Conservation (phyloP, 2,329 filamentous ascomycete genomes). For the Nannizziopsis barbatae region DNA sequence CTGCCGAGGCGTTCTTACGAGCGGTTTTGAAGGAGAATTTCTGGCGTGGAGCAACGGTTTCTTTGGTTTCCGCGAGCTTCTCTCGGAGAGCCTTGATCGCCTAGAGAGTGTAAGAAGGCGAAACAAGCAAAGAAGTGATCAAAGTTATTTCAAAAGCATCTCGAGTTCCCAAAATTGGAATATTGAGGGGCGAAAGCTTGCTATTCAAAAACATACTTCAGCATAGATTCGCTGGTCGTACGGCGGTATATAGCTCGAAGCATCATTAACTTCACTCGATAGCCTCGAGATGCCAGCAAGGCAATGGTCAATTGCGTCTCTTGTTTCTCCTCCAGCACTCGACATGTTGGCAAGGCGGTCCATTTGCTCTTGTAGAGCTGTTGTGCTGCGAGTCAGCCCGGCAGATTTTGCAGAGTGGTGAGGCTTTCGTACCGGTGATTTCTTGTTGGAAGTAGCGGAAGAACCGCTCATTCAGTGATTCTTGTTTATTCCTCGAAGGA, state of each 20-base stretch:
- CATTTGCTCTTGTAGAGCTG: slow-evolving; percentile 69
- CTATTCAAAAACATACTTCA: slow-evolving; percentile 43
- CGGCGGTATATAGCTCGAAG: slow-evolving; percentile 66
- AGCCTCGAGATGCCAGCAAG: slow-evolving; percentile 68
- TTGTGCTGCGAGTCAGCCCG: neutral
- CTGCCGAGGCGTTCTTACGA: slow-evolving; percentile 44
- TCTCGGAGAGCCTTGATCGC: slow-evolving; percentile 71
- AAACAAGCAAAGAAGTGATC: neutral
- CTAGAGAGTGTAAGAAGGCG: slow-evolving; percentile 31
- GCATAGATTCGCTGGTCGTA: slow-evolving; percentile 84
- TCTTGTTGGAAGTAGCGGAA: slow-evolving; percentile 73
- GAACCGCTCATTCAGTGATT: slow-evolving; percentile 61
- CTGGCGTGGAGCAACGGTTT: slow-evolving; percentile 58
- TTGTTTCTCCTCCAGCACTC: slow-evolving; percentile 58
- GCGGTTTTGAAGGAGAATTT: slow-evolving; percentile 70
- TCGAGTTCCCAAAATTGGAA: neutral
- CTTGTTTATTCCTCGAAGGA: slow-evolving; percentile 25
- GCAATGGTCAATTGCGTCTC: slow-evolving; percentile 69
- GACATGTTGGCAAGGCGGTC: slow-evolving; percentile 53
- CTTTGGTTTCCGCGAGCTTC: slow-evolving; percentile 59
- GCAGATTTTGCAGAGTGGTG: neutral
- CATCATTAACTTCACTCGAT: slow-evolving; percentile 75
- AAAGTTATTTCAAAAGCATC: neutral
- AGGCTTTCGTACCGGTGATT: slow-evolving; percentile 48
- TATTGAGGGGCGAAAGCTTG: neutral